Base-by-base conservation (phyloP, 225 moss, liverwort and hornwort species). In the Climacium dendroides region DNA sequence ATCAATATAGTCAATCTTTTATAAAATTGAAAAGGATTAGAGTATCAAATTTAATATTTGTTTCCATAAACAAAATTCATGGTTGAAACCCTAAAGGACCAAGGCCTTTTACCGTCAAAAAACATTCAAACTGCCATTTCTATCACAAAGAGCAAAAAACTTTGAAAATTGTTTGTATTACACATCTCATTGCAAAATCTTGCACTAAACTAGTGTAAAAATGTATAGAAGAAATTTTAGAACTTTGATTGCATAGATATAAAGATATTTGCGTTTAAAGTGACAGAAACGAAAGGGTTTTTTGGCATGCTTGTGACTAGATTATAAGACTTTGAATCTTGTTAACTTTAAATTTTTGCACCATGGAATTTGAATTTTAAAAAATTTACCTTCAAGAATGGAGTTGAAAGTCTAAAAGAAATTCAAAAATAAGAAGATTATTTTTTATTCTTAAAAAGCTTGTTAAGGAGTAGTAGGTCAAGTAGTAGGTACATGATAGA, bases 51-150 rank as follows among this genome's bases (percentile, higher is more conserved):
- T 69, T 7, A 39, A 24, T 24, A 39, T 71, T 26, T 41, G 15
- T 26, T 43, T 43, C 5, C 1, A 9, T 71, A 26, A 15, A 28
- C 4, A 26, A 0, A 16, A 25, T 26, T 43, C 9, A 26, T 28
- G 1, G 1, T 43, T 5, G 15, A 15, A 15, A 0, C 0, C 14
- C 25, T 41, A 41, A 41, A 8, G 5, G 5, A 15, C 3, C 1
- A 26, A 25, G 26, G 39, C 39, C 5, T 20, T 62, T 30, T 11
- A 11, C 1, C 1, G 1, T 35, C 10, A 20, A n/a, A 66, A 62
- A 65, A 15, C 1, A 15, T 4, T 22, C 22, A 37, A 67, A 37
- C 0, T 67, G 11, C 12, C 17, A 67, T 37, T 6, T 67, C 20
- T 20, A 37, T 67, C 37, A 23, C 23, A 69, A 7, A 39, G 39